phyloP scores from a whole-genome alignment of 2,329 filamentous ascomycete species.

The Hypoxylon sp. region DNA sequence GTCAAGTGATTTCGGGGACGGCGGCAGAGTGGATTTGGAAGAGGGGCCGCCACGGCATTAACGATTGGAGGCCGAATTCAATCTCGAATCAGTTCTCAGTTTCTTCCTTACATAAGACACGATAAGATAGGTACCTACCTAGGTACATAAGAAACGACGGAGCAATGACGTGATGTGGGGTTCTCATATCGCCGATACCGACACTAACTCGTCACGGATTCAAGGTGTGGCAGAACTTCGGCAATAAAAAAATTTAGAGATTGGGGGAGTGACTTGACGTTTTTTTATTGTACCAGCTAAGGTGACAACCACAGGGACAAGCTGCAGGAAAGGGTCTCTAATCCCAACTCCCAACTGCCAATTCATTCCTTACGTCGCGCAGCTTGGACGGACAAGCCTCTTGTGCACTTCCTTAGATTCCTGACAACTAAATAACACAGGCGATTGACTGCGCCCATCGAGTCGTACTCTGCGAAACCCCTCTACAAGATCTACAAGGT shows the following conservation, averaged over 20 bases:
- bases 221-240: slow-evolving; percentile 29
- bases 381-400: slow-evolving; percentile 20
- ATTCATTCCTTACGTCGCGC: slow-evolving; percentile 15
- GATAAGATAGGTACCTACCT: too few relatives aligned
- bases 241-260: slow-evolving; percentile 38
- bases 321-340: slow-evolving; percentile 8
- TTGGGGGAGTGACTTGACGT: neutral
- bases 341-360: slow-evolving; percentile 19
- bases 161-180: slow-evolving; percentile 23
- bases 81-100: slow-evolving; percentile 4
- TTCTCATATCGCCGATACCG: neutral
- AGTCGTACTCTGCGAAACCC: slow-evolving; percentile 11
- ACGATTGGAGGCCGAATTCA: neutral
- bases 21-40: slow-evolving; percentile 2
- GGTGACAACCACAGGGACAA: slow-evolving; percentile 4
- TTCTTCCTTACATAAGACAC: neutral
- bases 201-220: neutral
- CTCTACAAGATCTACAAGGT: neutral
- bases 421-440: slow-evolving; percentile 4
- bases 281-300: slow-evolving; percentile 11
- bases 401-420: slow-evolving; percentile 8
- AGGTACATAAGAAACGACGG: too few relatives aligned
- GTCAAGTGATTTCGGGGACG: slow-evolving; percentile 13
- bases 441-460: neutral
- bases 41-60: neutral